A percentile compares a stretch with the other conserved stretches of the same genome.
Conservation (phyloP, 257 asterid species). For the Jaltomata sinuosa region DNA sequence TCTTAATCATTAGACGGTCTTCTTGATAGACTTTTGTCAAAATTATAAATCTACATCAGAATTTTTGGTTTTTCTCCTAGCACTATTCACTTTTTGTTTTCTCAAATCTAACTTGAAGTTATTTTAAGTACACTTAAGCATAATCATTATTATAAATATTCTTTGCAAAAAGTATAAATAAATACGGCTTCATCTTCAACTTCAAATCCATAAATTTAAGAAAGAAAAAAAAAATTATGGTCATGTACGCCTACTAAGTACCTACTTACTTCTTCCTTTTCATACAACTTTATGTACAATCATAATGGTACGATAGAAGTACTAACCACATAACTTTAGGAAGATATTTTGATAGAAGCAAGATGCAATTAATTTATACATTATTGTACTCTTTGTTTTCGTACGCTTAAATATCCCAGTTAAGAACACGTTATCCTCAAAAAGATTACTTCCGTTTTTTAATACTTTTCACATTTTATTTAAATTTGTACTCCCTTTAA, state of each 20-base stretch:
- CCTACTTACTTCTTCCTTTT: neutral
- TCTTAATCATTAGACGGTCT: neutral
- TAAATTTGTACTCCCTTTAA: too few species aligned
- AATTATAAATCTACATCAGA: neutral
- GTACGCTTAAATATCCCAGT: neutral
- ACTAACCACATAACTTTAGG: neutral
- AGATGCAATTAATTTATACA: neutral
- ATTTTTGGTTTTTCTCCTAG: neutral
- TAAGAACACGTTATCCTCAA: neutral
- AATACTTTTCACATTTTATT: too few species aligned
- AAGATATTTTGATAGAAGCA: neutral
- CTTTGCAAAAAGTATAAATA: too few species aligned
- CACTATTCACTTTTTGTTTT: neutral
- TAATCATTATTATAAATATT: too few species aligned
- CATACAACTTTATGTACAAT: neutral
- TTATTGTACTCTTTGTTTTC: neutral
- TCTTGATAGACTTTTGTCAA: neutral
- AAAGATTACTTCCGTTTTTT: too few species aligned
- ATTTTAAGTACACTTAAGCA: too few species aligned
- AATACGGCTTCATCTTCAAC: too few species aligned
- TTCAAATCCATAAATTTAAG: too few species aligned
- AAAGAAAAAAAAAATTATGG: too few species aligned
- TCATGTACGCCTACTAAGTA: neutral
- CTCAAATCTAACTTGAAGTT: too few species aligned
- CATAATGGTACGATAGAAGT: neutral